Conservation (phyloP, 352 stramenopile species). For the Phytophthora boehmeriae region DNA sequence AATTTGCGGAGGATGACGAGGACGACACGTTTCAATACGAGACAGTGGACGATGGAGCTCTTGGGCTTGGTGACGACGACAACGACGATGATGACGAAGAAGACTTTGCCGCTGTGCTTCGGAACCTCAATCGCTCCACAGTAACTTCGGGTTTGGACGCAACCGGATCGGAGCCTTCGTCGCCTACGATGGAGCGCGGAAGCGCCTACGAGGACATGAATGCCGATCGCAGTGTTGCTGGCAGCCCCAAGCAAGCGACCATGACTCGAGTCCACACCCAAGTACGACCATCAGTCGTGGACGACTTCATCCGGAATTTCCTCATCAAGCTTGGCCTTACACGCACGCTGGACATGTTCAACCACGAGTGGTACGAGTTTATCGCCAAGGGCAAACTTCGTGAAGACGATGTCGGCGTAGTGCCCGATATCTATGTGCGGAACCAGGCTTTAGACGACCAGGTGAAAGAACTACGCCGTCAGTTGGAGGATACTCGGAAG, state of each 20-base stretch:
- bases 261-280: conserved; percentile 55
- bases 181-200: conserved; percentile 14
- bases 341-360: conserved; percentile 93
- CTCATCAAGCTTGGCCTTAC: conserved; percentile 93
- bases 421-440: conserved; percentile 95
- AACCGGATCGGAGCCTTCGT: conserved; percentile 10
- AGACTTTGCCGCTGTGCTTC: conserved; percentile 84
- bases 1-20: conserved; percentile 88
- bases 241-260: conserved; percentile 30
- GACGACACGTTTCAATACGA: conserved; percentile 85
- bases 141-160: conserved; percentile 35
- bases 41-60: conserved; percentile 62
- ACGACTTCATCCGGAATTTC: conserved; percentile 97
- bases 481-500: conserved; percentile 89
- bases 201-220: conserved; percentile 14
- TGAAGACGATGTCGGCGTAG: conserved; percentile 88
- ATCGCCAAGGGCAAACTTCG: conserved; percentile 91
- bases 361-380: conserved; percentile 97
- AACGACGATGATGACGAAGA: conserved; percentile 90
- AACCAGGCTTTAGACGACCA: conserved; percentile 93
- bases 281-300: conserved; percentile 86
- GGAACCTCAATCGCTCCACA: conserved; percentile 73
- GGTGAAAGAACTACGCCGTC: conserved; percentile 79
- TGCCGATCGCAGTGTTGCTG: conserved; percentile 23
- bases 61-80: conserved; percentile 51